Percentiles rank a stretch among this genome's conserved stretches.
Evolutionary conservation across 805 yeast species (phyloP).

Genomic region (Pichia scutulata): DNA sequence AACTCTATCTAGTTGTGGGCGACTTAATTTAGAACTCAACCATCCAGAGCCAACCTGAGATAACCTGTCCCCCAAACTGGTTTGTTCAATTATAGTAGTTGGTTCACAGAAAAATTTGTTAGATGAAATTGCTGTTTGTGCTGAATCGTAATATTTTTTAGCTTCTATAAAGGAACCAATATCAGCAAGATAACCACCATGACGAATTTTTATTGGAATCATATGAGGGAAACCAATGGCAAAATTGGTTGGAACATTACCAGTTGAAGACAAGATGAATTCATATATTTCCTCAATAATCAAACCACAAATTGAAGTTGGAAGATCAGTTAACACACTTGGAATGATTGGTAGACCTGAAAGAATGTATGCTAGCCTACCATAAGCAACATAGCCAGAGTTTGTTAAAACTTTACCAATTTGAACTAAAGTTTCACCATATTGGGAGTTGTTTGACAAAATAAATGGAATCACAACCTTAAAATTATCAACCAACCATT

Average conservation of each 20-base stretch:
- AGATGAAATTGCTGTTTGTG: constrained; percentile 33
- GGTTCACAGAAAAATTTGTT: constrained; percentile 30
- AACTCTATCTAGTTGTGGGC: constrained; percentile 48
- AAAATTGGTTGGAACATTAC: constrained; percentile 30
- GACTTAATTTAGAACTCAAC: constrained; percentile 50
- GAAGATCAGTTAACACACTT: constrained; percentile 11
- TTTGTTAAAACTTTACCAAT: constrained; percentile 31
- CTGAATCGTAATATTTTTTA: constrained; percentile 52
- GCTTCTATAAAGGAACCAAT: constrained; percentile 51
- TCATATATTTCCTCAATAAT: constrained; percentile 69
- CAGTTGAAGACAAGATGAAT: constrained; percentile 32
- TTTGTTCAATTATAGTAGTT: constrained; percentile 27
- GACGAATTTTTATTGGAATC: constrained; percentile 52
- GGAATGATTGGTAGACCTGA: constrained; percentile 27
- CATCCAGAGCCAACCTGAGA: constrained; percentile 51
- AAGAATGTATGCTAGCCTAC: constrained; percentile 31
- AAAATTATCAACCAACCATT: constrained; percentile 26
- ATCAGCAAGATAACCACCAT: constrained; percentile 66
- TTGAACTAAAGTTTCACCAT: constrained; percentile 17
- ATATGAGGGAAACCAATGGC: constrained; percentile 39
- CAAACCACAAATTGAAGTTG: constrained; percentile 34
- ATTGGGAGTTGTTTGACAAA: constrained; percentile 20
- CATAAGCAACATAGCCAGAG: constrained; percentile 32
- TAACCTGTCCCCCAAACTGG: constrained; percentile 37
- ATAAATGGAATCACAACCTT: constrained; percentile 25